Base-by-base conservation (phyloP, 2,329 filamentous ascomycete genomes). In the Penicillium sp. region DNA sequence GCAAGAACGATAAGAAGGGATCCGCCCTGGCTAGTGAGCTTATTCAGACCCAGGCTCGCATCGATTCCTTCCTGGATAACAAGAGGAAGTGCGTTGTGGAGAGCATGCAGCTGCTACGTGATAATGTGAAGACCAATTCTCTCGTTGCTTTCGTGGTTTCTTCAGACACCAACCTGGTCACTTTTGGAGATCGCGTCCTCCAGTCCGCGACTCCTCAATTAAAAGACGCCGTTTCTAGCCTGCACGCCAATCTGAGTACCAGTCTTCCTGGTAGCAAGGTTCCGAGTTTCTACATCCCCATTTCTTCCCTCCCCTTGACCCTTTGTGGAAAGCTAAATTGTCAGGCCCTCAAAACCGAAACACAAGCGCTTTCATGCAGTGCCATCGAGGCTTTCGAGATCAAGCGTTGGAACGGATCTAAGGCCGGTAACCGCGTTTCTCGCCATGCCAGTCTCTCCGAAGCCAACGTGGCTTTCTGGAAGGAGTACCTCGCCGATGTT, bases 391-490 rank as follows among this genome's bases (percentile, higher is more conserved):
- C 47, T 4, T 68, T 70, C 13, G 53, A 67, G 15, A 47, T 65
- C 6, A 68, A 61, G 27, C 45, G 52, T 5, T 67, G 62, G 59
- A 60, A 59, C n/a, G 59, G 55, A 9, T 39, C 36, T 6, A 59
- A 63, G 15, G 36, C 65, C 13, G 55, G 58, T 2, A 60, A 59
- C 21, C 61, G 52, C 1, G 38, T 5, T 23, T 61, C 38, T 5
- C 49, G n/a, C 2, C 53, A 50, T 53, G 63, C 44, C 31, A 57
- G 44, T 7, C 51, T 60, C 55, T 66, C 68, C 6, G 66, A 70
- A 23, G 65, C 61, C 4, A 75, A 74, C 36, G 57, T 78, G 16
- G 64, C 68, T 16, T 80, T 79, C 61, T 82, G 79, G 79, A 79
- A 75, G 53, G 61, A 67, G 0, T 76, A 79, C 43, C 69, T 81